Evolutionary conservation across 768 basidiomycete species (phyloP).

Genomic region (Cubamyces sp.): DNA sequence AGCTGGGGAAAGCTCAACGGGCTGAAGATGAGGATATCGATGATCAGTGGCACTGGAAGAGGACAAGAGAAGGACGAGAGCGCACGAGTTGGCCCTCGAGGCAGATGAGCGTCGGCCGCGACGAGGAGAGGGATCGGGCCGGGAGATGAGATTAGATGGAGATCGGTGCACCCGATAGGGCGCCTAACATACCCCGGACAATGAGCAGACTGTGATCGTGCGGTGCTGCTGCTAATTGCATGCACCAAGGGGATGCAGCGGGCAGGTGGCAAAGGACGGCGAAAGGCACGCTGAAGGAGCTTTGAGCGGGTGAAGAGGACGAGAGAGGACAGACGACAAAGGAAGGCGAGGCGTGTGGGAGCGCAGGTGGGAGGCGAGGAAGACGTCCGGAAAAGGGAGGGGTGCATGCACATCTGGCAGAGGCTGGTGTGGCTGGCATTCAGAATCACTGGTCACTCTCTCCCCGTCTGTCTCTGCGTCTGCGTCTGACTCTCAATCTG

Average conservation of each 20-base stretch:
- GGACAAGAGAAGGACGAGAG: slow-evolving; percentile 1
- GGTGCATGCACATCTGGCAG: slow-evolving; percentile 4
- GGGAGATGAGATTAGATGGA: slow-evolving; percentile 16
- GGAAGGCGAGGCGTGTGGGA: background rate
- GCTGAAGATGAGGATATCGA: background rate
- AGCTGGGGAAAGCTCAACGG: background rate
- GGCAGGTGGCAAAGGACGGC: background rate
- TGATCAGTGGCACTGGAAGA: slow-evolving; percentile 11
- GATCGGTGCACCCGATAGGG: slow-evolving; percentile 7
- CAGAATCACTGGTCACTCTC: no score
- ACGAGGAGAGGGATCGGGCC: slow-evolving; percentile 15
- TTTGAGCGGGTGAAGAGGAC: background rate
- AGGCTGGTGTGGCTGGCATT: slow-evolving; percentile 1
- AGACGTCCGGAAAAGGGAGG: slow-evolving; percentile 19
- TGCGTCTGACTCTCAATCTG: slow-evolving; percentile 18
- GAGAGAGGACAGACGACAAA: slow-evolving; percentile 6
- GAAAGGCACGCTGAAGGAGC: background rate
- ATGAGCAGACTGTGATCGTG: background rate
- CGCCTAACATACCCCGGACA: slow-evolving; percentile 15
- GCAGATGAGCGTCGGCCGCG: slow-evolving; percentile 1
- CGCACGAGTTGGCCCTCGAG: slow-evolving; percentile 19
- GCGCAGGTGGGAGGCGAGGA: slow-evolving; percentile 16
- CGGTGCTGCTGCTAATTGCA: background rate
- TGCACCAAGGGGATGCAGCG: background rate
- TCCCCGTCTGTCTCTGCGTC: background rate